Base-by-base conservation (phyloP, 352 stramenopile genomes). In the Globisporangium heterothallicum region DNA sequence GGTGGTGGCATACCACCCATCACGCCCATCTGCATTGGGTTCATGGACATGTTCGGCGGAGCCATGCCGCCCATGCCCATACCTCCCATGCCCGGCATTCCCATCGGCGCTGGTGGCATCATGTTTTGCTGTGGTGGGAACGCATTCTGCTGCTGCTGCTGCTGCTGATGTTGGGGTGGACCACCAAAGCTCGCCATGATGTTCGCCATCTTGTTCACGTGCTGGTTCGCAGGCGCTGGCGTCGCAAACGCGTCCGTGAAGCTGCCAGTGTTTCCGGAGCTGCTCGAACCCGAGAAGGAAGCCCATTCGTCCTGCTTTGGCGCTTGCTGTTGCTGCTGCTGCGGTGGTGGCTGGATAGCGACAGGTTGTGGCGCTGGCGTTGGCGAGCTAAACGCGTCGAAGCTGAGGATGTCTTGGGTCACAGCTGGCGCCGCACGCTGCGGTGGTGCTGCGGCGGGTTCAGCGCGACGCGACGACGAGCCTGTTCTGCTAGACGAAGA, bases 151-250 rank as follows among this genome's bases (percentile, higher is more conserved):
- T 76, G 72, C 63, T 45, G 55, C 50, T 44, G 69, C 35, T 50
- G 53, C 34, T 55, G 60, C 26, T 64, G 56, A 10, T 63, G 51
- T 0, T 62, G 49, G 1, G 61, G 32, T 10, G 64, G 51, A 1
- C 66, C 21, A 9, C 77, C 83, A 41, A 94, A 94, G 60, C 73
- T 94, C 12, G 83, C 80, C 83, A 94, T 94, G 63, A 94, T 94
- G 63, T 81, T 91, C 43, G 80, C 80, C 72, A 92, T 86, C 41
- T 86, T 83, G 64, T 86, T 88, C 41, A 69, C 59, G 50, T 84
- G 76, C 52, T 86, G 74, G 48, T 76, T 70, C 6, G 65, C 64
- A n/a, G 71, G 65, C 6, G 66, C 29, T 3, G 62, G 44, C 1
- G 71, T 22, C 34, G 67, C 63, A 32, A 89, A 90, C 14, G 72